Evolutionary conservation across 257 asterid species (phyloP).

Genomic region (Parsonsia alboflavescens): DNA sequence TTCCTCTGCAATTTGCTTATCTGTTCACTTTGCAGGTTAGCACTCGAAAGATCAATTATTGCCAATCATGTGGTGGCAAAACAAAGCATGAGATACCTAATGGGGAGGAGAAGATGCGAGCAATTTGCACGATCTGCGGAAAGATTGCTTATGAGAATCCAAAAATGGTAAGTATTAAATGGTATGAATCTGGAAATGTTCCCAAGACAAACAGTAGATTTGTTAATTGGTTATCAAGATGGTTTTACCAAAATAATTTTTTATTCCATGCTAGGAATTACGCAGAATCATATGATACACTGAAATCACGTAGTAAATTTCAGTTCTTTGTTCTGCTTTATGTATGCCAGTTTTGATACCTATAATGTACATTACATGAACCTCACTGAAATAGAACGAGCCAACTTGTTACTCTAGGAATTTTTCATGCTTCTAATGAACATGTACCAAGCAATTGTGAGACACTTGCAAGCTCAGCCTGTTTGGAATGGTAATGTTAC

Average conservation of each 20-base stretch:
- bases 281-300: too few relatives aligned
- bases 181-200: not conserved
- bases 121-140: conserved; percentile 78
- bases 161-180: conserved; percentile 60
- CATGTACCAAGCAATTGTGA: not conserved
- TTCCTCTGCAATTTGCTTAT: conserved; percentile 15
- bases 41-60: conserved; percentile 64
- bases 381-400: not conserved
- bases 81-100: conserved; percentile 86
- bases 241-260: not conserved
- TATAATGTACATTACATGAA: not conserved
- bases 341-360: not conserved
- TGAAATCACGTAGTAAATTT: not conserved
- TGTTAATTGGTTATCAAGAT: not conserved
- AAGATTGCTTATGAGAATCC: conserved; percentile 83
- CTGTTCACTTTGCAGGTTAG: conserved; percentile 43
- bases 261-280: not conserved
- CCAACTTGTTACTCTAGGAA: not conserved
- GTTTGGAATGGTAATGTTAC: not conserved
- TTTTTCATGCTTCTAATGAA: not conserved
- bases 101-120: conserved; percentile 85
- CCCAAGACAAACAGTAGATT: not conserved
- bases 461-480: not conserved
- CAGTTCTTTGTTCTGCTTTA: not conserved
- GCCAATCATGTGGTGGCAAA: conserved; percentile 87